Evolutionary conservation across 2,329 filamentous ascomycete genomes (phyloP), one percentile per base, ranked within the genome.

Genomic region (Exserohilum rostratum): DNA sequence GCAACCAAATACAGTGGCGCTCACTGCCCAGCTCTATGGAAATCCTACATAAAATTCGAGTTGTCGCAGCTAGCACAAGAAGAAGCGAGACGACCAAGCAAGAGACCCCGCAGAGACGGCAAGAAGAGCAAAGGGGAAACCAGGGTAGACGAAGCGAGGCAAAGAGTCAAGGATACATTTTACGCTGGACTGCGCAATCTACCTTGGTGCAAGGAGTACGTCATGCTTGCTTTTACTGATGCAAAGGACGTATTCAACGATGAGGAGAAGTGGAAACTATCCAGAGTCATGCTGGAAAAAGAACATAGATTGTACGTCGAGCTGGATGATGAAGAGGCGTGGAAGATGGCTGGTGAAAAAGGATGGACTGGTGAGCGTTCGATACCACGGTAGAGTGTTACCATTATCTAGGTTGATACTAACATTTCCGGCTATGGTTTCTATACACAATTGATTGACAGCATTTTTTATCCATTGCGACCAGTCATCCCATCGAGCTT

Each of bases 131-230:
- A 60, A 29, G 60, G 57, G 34, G 60, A 65, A 25, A 37, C 7
- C 1, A 44, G 60, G 13, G 10, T 62, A 1, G 57, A 65, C 5
- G 72, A 73, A 3, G 70, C 76, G 7, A 71, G 80, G 6, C 53
- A 58, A 3, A 73, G 76, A 45, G 79, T 81, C 3, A 85, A 80
- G 57, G 75, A 80, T 1, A 77, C 85, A 0, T 85, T 85, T 62
- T 82, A 84, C 53, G 76, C 82, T 30, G 85, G 83, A 0, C 64
- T 89, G 58, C 76, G 80, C 38, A 75, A 78, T 13, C 79, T 87
- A 64, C 87, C 87, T 0, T 89, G 87, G 86, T 82, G 79, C 1
- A 89, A 89, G 68, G 78, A 81, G 33, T 79, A 86, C 43, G 74
- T 85, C 38, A 78, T 89, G 73, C 55, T 83, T 22, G 86, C 83